Evolutionary conservation across 305 asterid species (phyloP), one percentile per base, ranked within the genome.

Genomic region (Fraxinus paxiana): DNA sequence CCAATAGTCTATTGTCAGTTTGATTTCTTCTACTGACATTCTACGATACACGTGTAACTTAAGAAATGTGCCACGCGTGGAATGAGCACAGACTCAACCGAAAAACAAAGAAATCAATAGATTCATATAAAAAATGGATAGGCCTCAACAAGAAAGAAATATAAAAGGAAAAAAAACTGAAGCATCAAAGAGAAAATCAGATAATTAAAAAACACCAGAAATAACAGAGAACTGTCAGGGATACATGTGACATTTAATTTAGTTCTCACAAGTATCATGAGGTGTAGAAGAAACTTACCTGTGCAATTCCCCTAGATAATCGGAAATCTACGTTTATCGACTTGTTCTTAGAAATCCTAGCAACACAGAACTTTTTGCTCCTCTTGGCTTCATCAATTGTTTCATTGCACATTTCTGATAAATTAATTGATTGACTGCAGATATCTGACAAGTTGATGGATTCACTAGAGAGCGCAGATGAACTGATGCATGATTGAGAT

Each of bases 321-420:
- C 99, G 92, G 84, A 96, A 92, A 87, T 96, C 99, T 79, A 96
- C 94, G 84, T 91, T 96, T 86, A 94, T 92, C 31, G 99, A 94
- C 84, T 89, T 94, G 88, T 91, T 91, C 90, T 92, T 91, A 75
- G 95, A 88, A 80, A 92, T 84, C 90, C 89, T 90, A 85, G 97
- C 85, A 81, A 91, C 92, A 84, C 95, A 89, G 77, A 90, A 88
- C 88, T 89, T 92, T 79, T 89, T 92, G 85, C 83, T 88, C 87
- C 83, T 87, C 78, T 86, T 92, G 85, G 89, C 85, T 83, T 85
- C 93, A 82, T 91, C 91, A 88, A 84, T 82, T 88, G 87, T 78
- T 83, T 90, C 92, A 77, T 83, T 85, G 41, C 88, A 88, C 38
- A 86, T 83, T 70, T 89, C 97, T 24, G 89, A 88, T 87, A 86